Evolutionary conservation across 208 protist genomes (phyloP), one percentile per base, ranked within the genome.

Genomic region (Leishmania arabica): DNA sequence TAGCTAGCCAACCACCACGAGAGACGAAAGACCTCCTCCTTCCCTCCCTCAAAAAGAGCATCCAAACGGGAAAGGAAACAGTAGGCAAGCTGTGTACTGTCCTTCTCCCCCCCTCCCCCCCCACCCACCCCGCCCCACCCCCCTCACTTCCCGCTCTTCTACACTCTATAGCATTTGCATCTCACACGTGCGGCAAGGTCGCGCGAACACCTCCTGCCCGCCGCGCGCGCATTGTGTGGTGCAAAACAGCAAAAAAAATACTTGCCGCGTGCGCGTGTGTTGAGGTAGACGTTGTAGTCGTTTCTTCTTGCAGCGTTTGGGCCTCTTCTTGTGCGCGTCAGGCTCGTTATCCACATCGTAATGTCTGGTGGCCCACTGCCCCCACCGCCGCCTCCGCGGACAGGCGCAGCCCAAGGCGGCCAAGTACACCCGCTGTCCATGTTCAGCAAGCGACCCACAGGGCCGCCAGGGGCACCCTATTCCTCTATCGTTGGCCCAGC

Each of bases 371-470:
- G 31, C 27, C 72, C 72, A 65, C 82, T 60, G 40, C 79, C 78
- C n/a, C 78, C 82, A 47, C 82, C 77, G 27, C 82, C 82, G 40
- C 82, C 77, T 8, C 76, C 69, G 19, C 64, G 73, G 45, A 56
- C 77, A 13, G 54, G 42, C 7, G 47, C 64, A 5, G 54, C 15
- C 7, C 19, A 17, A 47, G 75, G 64, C 45, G 68, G 51, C 17
- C 53, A 62, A 24, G 47, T 51, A 15, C 73, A 78, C 37, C 64
- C 82, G 19, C 24, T 79, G 7, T 77, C 82, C 27, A 21, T 74
- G 0, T 78, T 85, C 37, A 53, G 53, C 9, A 85, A 65, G 51
- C 70, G 56, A 8, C 77, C 77, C 5, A 37, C 77, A 9, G 69
- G 62, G 27, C 34, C 62, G 21, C 56, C 69, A 17, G 77, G 77